phyloP scores from a whole-genome alignment of 2,329 filamentous ascomycete genomes.

The Raffaelea albimanens region DNA sequence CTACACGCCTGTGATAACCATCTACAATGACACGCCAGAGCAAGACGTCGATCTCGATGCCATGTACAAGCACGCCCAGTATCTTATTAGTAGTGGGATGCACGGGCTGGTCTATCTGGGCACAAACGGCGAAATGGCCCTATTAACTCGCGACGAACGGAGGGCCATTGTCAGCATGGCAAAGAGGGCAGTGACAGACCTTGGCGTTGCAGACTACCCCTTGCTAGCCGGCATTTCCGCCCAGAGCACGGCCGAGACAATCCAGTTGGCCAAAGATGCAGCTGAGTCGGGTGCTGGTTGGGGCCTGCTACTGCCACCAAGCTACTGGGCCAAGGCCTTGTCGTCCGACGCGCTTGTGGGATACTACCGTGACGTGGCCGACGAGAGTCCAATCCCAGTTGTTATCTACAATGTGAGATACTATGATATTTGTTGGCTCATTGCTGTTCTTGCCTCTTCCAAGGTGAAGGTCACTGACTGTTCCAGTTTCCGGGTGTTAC shows the following conservation, averaged over 20 bases:
- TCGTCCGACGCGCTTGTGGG: constrained; percentile 22
- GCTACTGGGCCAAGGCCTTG: constrained; percentile 28
- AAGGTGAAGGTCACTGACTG: background rate
- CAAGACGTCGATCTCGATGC: constrained; percentile 35
- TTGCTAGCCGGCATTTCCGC: constrained; percentile 35
- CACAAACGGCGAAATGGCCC: constrained; percentile 35
- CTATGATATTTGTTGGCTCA: constrained; percentile 32
- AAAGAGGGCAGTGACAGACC: constrained; percentile 25
- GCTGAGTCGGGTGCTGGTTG: constrained; percentile 26
- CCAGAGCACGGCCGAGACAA: constrained; percentile 23
- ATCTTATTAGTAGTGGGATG: constrained; percentile 32
- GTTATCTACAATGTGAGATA: constrained; percentile 53
- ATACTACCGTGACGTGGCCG: constrained; percentile 28
- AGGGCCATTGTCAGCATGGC: constrained; percentile 29
- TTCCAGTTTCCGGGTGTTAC: constrained; percentile 49
- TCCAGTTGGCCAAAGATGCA: constrained; percentile 25
- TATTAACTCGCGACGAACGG: constrained; percentile 30
- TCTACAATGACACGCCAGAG: constrained; percentile 29
- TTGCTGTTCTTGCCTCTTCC: background rate
- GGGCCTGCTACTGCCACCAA: constrained; percentile 27
- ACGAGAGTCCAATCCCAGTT: constrained; percentile 32
- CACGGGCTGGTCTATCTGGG: constrained; percentile 36
- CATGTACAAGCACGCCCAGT: constrained; percentile 31
- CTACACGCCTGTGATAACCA: constrained; percentile 36
- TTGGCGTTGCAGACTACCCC: constrained; percentile 21